These are phyloP conservation scores for Arachnomyces sp. DNA, from an alignment of 2,329 filamentous ascomycete species.

Conservation along the genomic window DNA sequence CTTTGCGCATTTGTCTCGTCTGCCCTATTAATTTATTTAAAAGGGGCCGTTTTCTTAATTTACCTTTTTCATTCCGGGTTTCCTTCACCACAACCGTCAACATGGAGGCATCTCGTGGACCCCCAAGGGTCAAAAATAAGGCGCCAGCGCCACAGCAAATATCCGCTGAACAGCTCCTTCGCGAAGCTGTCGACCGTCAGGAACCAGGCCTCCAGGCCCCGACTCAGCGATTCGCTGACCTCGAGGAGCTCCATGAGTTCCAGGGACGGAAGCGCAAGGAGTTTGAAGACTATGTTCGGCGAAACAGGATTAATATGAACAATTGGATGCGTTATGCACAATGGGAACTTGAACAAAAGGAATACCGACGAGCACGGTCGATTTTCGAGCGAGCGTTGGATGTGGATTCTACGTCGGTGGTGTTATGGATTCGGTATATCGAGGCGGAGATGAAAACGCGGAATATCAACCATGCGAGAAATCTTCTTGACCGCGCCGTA, in stretches of 20 bases:
- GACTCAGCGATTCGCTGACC: constrained; percentile 87
- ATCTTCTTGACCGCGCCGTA: constrained; percentile 89
- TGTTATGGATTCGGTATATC: constrained; percentile 86
- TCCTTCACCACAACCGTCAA: constrained; percentile 20
- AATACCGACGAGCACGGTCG: constrained; percentile 82
- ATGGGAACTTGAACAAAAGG: constrained; percentile 97
- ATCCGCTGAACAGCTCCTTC: constrained; percentile 90
- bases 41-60: neutral
- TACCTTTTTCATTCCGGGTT: constrained; percentile 1
- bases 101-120: constrained; percentile 88
- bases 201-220: constrained; percentile 81
- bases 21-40: no score
- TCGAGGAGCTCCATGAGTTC: constrained; percentile 96
- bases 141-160: constrained; percentile 84
- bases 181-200: constrained; percentile 94
- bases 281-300: constrained; percentile 95
- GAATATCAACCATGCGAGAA: constrained; percentile 95
- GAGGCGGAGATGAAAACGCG: constrained; percentile 92
- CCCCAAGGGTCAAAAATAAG: constrained; percentile 98
- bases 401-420: constrained; percentile 77
- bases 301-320: constrained; percentile 92
- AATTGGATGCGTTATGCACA: constrained; percentile 98
- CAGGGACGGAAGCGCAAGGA: constrained; percentile 93
- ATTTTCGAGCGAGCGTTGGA: constrained; percentile 94
- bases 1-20: neutral